These are phyloP conservation scores for Neostapfia colusana DNA, from an alignment of 176 grass and related monocot genomes.

Conservation along the genomic window DNA sequence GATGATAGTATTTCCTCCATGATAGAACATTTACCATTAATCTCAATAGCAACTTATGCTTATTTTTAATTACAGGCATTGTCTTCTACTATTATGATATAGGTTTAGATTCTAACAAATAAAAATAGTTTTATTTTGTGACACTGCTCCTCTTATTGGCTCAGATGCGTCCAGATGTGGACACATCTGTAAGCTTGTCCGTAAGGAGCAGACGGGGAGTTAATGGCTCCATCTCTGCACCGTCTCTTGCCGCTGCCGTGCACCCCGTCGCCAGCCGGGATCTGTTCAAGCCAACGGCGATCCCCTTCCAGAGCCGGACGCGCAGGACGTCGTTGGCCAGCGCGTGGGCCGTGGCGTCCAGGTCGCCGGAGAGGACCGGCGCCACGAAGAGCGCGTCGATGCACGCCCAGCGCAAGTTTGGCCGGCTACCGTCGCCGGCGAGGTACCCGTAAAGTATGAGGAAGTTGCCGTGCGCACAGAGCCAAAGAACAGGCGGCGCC, in stretches of 20 bases:
- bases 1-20: neutral
- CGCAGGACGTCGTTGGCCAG: neutral
- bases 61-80: neutral
- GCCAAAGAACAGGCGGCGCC: neutral
- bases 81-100: neutral
- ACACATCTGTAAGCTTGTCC: too few species aligned
- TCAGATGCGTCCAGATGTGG: neutral
- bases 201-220: neutral
- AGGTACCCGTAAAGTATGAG: neutral
- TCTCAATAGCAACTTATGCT: neutral
- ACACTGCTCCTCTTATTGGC: neutral
- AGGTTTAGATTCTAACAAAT: neutral
- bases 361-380: neutral
- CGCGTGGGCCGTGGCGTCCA: neutral
- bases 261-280: neutral
- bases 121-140: neutral
- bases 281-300: neutral
- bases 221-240: neutral
- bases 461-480: neutral
- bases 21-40: neutral
- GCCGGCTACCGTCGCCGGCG: neutral
- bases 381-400: neutral
- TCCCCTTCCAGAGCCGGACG: neutral
- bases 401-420: neutral
- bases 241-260: neutral